Evolutionary conservation across 768 basidiomycete species (phyloP), one percentile per base, ranked within the genome.

Genomic region (Fomitopsis serialis): DNA sequence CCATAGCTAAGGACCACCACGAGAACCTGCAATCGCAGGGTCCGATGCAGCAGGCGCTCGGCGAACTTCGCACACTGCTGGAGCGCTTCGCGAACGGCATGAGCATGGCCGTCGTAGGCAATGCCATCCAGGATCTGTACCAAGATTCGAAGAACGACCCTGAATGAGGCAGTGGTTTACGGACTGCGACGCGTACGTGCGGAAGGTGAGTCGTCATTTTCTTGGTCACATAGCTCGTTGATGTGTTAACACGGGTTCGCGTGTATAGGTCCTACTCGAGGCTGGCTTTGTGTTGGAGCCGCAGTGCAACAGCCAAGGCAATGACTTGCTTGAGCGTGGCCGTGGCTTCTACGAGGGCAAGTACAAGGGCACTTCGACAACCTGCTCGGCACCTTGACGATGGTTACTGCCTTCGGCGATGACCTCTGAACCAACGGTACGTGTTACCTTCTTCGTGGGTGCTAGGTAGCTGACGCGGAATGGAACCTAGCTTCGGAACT

Each of bases 251-350:
- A 11, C 37, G 13, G 6, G 1, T 15, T 21, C 9, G 9, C 4
- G 34, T 49, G 19, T 24, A 25, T 56, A 85, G 81, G 72, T 86
- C 2, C 74, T 96, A 3, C 76, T 96, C 48, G 85, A 94, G 54
- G 78, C 87, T 0, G 93, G 93, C 13, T 98, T 84, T 62, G 81
- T 98, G 27, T 76, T 98, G n/a, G 84, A 91, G 49, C 83, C 88
- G 0, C 77, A 80, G 29, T 92, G 84, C 62, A 82, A 81, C 61
- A 75, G 68, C 19, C 82, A 90, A 47, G 93, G 79, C 0, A 69
- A 66, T 32, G 65, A 77, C 13, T 72, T 98, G 35, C 74, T 78
- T 44, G 87, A 97, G 43, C 70, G 72, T 21, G 93, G 94, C 13
- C 80, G 84, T 48, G 63, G 68, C 22, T 98, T 92, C 74, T 98